Conservation (phyloP, 768 basidiomycete species). For the Leucocoprinus leucothites region DNA sequence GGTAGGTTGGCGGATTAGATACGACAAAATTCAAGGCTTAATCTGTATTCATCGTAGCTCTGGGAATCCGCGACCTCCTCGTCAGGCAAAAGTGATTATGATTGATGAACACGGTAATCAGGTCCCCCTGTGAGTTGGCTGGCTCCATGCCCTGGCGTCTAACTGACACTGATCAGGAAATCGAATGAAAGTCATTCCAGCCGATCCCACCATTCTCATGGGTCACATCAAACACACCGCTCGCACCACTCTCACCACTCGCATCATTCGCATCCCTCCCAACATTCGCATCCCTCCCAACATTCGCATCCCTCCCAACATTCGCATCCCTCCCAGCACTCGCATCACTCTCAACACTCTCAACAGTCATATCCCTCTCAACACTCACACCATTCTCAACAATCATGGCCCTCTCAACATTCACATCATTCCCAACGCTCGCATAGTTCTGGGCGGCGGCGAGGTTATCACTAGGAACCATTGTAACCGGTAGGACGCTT, state of each 20-base stretch:
- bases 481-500: too few species aligned
- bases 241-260: slow-evolving; percentile 7
- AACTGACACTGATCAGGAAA: neutral
- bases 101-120: slow-evolving; percentile 19
- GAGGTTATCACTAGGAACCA: slow-evolving; percentile 3
- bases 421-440: neutral
- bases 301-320: slow-evolving; percentile 1
- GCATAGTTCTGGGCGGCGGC: slow-evolving; percentile 4
- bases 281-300: slow-evolving; percentile 1
- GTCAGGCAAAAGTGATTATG: slow-evolving; percentile 16
- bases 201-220: slow-evolving; percentile 10
- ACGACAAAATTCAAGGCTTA: neutral
- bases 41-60: neutral
- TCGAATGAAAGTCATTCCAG: slow-evolving; percentile 8
- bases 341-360: neutral
- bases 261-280: slow-evolving; percentile 1
- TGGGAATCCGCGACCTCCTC: slow-evolving; percentile 4
- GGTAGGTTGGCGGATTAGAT: neutral
- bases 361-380: slow-evolving; percentile 2
- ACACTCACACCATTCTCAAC: neutral
- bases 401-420: neutral
- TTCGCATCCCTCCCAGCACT: slow-evolving; percentile 4
- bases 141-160: neutral
- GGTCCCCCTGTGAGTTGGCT: slow-evolving; percentile 15
- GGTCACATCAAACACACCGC: slow-evolving; percentile 1